Conservation (phyloP, 305 asterid species). For the Striga hermonthica region DNA sequence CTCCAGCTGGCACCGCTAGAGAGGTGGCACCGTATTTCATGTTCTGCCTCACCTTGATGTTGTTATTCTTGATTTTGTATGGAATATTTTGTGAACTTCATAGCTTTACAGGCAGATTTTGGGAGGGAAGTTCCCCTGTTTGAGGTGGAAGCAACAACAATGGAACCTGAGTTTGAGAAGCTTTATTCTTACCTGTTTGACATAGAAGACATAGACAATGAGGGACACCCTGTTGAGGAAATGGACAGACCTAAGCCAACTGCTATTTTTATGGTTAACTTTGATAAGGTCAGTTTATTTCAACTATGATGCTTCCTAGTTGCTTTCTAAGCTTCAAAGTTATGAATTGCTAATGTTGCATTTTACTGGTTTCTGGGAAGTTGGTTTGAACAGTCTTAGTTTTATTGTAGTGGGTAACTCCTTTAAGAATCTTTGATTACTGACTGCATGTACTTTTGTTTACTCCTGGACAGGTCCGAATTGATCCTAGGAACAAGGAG, state of each 20-base stretch:
- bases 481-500: slow-evolving; percentile 92
- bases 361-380: slow-evolving; percentile 26
- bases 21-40: slow-evolving; percentile 59
- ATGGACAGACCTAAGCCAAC: slow-evolving; percentile 85
- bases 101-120: slow-evolving; percentile 65
- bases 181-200: slow-evolving; percentile 87
- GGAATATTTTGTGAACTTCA: slow-evolving; percentile 31
- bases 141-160: slow-evolving; percentile 90
- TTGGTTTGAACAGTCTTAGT: slow-evolving; percentile 3
- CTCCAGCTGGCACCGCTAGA: slow-evolving; percentile 85
- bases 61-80: slow-evolving; percentile 26
- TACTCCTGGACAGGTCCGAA: slow-evolving; percentile 56
- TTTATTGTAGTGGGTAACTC: slow-evolving; percentile 2
- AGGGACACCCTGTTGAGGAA: slow-evolving; percentile 58
- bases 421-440: slow-evolving; percentile 16
- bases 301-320: slow-evolving; percentile 23
- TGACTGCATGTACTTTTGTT: slow-evolving; percentile 5
- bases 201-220: slow-evolving; percentile 64
- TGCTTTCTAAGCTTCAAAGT: slow-evolving; percentile 12
- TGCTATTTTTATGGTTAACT: slow-evolving; percentile 82
- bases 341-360: slow-evolving; percentile 16
- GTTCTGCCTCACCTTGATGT: slow-evolving; percentile 25
- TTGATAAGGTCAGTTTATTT: slow-evolving; percentile 69
- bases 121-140: slow-evolving; percentile 92
- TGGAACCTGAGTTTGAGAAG: slow-evolving; percentile 89